Evolutionary conservation across 352 stramenopile species (phyloP), one percentile per base, ranked within the genome.

Genomic region (Phytophthora constricta): DNA sequence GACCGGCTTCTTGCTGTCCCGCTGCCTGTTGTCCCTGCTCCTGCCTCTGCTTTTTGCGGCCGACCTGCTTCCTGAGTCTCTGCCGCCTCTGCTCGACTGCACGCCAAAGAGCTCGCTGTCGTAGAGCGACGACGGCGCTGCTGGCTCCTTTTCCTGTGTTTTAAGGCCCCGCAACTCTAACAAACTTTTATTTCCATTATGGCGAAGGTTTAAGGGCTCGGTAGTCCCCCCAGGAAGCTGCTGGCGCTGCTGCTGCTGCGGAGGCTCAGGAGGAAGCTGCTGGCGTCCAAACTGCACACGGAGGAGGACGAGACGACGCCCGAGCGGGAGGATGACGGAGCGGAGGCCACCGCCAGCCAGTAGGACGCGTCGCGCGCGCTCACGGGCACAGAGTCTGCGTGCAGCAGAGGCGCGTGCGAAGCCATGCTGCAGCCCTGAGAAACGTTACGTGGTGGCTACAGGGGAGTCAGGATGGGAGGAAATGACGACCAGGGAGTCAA

Each of bases 331-430:
- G 74, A 82, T 3, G 69, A 79, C 17, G 71, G 78, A 3, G 72
- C 50, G 0, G 74, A 79, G 9, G 80, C 83, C 19, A 89, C 60
- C 17, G 79, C 54, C 39, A 91, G 62, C 83, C 83, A 91, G 61
- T 87, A 91, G 26, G 68, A 77, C 62, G 83, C 79, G 70, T 91
- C 83, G 56, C 83, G 83, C 34, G 80, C 83, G 63, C 83, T 91
- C 50, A 86, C 73, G 16, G 55, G 66, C 48, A 65, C 73, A 19
- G 76, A 84, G 59, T 84, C 76, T 2, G 65, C 50, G 48, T 55
- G 69, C 28, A 37, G 53, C 22, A 78, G 68, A 53, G 65, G 62
- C 26, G 39, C 31, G 31, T 47, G 19, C 41, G 41, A 47, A n/a
- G 16, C n/a, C 34, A 42, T 42, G 34, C n/a, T n/a, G n/a, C n/a